These are phyloP conservation scores for Lachancea thermotolerans DNA, from an alignment of 805 yeast genomes.

Conservation along the genomic window DNA sequence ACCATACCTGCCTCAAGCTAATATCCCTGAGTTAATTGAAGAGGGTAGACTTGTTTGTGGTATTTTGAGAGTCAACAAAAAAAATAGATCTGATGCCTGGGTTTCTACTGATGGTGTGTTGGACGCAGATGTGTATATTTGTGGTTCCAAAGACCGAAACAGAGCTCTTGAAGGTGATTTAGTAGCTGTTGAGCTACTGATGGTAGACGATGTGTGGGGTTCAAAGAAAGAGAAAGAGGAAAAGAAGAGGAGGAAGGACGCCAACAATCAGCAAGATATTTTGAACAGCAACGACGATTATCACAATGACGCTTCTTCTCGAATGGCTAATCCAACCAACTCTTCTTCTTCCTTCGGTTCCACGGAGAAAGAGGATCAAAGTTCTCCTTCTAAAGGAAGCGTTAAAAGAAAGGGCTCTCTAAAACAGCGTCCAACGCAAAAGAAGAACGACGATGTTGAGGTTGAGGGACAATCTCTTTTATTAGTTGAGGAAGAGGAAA, in stretches of 20 bases:
- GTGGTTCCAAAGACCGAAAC: constrained; percentile 97
- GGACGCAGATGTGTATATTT: constrained; percentile 94
- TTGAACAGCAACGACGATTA: constrained; percentile 52
- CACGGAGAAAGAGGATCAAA: constrained; percentile 33
- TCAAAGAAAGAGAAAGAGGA: constrained; percentile 96
- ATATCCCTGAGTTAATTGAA: constrained; percentile 78
- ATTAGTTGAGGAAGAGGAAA: constrained; percentile 91
- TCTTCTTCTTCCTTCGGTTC: constrained; percentile 25
- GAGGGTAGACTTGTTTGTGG: constrained; percentile 94
- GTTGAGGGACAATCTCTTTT: constrained; percentile 95
- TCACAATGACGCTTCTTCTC: constrained; percentile 72
- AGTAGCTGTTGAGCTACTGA: constrained; percentile 90
- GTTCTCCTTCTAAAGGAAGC: constrained; percentile 30
- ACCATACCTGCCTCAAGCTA: constrained; percentile 90
- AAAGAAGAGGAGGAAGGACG: constrained; percentile 83
- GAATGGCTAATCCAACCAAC: constrained; percentile 22
- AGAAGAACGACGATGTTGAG: constrained; percentile 96
- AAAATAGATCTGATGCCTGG: constrained; percentile 95
- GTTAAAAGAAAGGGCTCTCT: constrained; percentile 77
- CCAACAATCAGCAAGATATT: constrained; percentile 36
- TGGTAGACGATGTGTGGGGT: constrained; percentile 97
- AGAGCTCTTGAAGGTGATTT: constrained; percentile 95
- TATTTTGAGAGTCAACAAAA: constrained; percentile 85
- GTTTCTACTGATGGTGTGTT: constrained; percentile 94
- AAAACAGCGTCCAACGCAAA: constrained; percentile 92